Conservation (phyloP, 2,329 filamentous ascomycete genomes). For the Parastagonospora nodorum region DNA sequence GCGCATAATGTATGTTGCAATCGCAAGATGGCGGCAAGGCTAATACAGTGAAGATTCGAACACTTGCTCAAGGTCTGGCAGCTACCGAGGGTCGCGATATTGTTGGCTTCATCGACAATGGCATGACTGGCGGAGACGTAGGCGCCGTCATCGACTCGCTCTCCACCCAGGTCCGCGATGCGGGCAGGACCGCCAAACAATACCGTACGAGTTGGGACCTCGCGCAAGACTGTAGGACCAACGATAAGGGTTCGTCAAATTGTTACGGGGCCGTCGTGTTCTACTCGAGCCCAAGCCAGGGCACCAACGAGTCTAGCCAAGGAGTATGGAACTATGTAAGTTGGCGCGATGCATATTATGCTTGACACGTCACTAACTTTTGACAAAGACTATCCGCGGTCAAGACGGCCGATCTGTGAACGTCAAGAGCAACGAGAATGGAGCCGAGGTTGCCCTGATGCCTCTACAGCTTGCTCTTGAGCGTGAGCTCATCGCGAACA, state of each 20-base stretch:
- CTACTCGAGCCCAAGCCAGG: conserved; percentile 32
- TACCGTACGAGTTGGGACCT: conserved; percentile 16
- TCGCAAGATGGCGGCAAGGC: background rate
- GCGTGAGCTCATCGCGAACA: conserved; percentile 51
- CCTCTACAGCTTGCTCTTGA: conserved; percentile 32
- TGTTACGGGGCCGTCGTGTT: conserved; percentile 30
- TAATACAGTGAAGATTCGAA: conserved; percentile 19
- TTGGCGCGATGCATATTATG: too few species aligned
- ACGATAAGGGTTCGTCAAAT: conserved; percentile 11
- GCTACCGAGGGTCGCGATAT: conserved; percentile 17
- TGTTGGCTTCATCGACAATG: conserved; percentile 33
- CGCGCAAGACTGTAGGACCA: conserved; percentile 15
- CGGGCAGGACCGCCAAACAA: conserved; percentile 19
- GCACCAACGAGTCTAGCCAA: conserved; percentile 22
- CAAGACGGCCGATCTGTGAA: conserved; percentile 10
- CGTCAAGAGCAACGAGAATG: conserved; percentile 18
- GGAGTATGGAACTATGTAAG: conserved; percentile 28
- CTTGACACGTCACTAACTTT: too few species aligned
- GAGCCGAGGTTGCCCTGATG: conserved; percentile 19
- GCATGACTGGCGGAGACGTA: conserved; percentile 26
- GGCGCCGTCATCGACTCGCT: conserved; percentile 25
- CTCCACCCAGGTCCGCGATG: conserved; percentile 17
- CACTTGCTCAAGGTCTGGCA: conserved; percentile 21
- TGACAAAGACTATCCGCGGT: conserved; percentile 18
- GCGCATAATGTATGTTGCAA: conserved; percentile 23